Percentiles rank a stretch among this genome's conserved stretches.
Evolutionary conservation across 352 stramenopile genomes (phyloP).

Genomic region (Pythium brachiatum): DNA sequence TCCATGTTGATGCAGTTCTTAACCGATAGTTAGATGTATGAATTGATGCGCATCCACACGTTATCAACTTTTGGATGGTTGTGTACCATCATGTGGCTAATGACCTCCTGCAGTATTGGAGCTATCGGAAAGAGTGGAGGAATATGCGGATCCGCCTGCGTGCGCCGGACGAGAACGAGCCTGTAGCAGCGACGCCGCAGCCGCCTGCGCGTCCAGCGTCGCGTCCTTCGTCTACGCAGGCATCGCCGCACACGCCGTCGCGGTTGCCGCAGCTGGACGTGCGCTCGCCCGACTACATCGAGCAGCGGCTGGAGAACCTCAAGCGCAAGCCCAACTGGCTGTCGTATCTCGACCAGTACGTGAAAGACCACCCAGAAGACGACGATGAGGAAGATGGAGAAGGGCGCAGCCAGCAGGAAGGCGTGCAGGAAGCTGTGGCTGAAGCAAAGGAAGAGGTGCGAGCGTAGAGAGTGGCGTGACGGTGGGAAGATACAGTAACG

Average conservation of each 20-base stretch:
- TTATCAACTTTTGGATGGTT: not conserved
- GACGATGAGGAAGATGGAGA: constrained; percentile 24
- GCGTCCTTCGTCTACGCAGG: constrained; percentile 20
- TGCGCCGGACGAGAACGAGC: constrained; percentile 50
- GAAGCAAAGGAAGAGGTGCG: not conserved
- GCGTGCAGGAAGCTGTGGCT: not conserved
- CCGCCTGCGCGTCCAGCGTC: not conserved
- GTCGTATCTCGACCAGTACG: constrained; percentile 74
- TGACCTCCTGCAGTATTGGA: constrained; percentile 3
- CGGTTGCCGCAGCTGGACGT: constrained; percentile 57
- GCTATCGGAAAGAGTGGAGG: not conserved
- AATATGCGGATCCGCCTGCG: constrained; percentile 62
- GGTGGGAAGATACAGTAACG: not conserved
- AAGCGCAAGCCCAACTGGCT: constrained; percentile 65
- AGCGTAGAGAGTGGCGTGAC: not conserved
- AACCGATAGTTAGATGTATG: not conserved
- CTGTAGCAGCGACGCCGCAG: constrained; percentile 20
- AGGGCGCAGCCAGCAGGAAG: not conserved
- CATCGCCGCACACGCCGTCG: constrained; percentile 22
- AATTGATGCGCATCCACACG: not conserved
- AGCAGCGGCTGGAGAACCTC: constrained; percentile 84
- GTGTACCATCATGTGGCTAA: not conserved
- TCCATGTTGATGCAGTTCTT: constrained; percentile 10
- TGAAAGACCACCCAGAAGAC: constrained; percentile 49
- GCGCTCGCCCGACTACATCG: constrained; percentile 78